Evolutionary conservation across 164 flowering plant species (phyloP), one percentile per base, ranked within the genome.

Genomic region (Stephania yunnanensis): DNA sequence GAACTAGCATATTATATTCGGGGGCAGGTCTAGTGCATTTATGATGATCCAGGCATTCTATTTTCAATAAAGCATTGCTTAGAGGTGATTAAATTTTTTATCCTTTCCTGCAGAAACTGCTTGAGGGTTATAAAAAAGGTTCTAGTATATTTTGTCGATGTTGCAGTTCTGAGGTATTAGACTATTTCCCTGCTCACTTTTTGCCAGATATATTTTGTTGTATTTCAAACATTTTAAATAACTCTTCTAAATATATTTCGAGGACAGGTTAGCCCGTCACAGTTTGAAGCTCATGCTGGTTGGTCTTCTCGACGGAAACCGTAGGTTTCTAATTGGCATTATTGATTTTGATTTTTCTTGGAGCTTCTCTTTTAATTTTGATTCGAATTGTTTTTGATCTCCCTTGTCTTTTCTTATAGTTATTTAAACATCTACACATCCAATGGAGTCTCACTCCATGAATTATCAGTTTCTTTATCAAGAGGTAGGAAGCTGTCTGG

Each of bases 281-380:
- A 79, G 70, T 96, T 96, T 85, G 99, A 96, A 84, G 89, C 95
- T 30, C 99, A 96, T 90, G 98, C 99, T 78, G 99, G 98, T 76
- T 89, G 87, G 83, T 92, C 94, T 63, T 74, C 91, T 45, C 88
- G 97, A 55, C 90, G 93, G 29, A 89, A 91, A 53, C 99, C 99
- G 99, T 96, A 73, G 87, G 99, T 90, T 19, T 15, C 30, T 13
- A 13, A 13, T 66, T 46, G 17, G 52, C 68, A 63, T 7, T 48
- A 20, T 36, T 61, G 42, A 36, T 22, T 11, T 36, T 61, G 42
- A 36, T 22, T 11, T 53, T 20, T 45, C 7, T 4, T 1, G 10
- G 25, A 20, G 5, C 52, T 22, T 45, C 31, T n/a, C 11, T 61
- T 11, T 74, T 45, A 13, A 42, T 17, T 72, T 53, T 22, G 70